A percentile compares a stretch with the other conserved stretches of the same genome.
These are phyloP conservation scores for Tephrocybe sp. DNA, from an alignment of 768 basidiomycete genomes.

Conservation along the genomic window DNA sequence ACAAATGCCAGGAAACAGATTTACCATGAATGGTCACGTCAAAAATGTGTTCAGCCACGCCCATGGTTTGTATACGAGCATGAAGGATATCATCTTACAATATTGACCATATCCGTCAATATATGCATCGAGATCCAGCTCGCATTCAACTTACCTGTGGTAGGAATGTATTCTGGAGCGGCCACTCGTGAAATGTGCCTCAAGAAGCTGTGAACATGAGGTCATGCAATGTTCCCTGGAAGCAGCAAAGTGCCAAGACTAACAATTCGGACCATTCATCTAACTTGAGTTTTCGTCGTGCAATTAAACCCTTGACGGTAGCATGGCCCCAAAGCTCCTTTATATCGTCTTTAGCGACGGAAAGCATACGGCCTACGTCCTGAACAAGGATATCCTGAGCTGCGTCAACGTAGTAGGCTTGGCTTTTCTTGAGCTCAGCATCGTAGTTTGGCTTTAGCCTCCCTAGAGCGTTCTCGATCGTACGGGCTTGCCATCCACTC, in stretches of 20 bases:
- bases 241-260: conserved; percentile 29
- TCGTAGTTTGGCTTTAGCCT: conserved; percentile 33
- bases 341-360: conserved; percentile 62
- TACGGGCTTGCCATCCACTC: conserved; percentile 78
- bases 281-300: conserved; percentile 67
- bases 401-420: conserved; percentile 27
- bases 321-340: conserved; percentile 72
- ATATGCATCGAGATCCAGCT: conserved; percentile 23
- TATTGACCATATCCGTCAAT: conserved; percentile 22
- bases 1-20: conserved; percentile 71
- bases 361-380: conserved; percentile 61
- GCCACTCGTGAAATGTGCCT: conserved; percentile 73
- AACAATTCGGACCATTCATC: conserved; percentile 92
- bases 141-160: conserved; percentile 51
- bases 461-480: conserved; percentile 53
- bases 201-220: conserved; percentile 56
- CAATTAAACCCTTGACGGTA: conserved; percentile 66
- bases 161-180: conserved; percentile 67
- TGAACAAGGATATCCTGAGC: conserved; percentile 57
- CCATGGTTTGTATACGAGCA: conserved; percentile 91
- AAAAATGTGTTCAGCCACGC: conserved; percentile 81
- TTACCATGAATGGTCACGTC: conserved; percentile 81
- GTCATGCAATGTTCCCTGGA: conserved; percentile 14
- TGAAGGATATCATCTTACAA: conserved; percentile 83
- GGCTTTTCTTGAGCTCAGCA: conserved; percentile 31